Conservation (phyloP, 208 protist species). For the Acanthamoeba quina region DNA sequence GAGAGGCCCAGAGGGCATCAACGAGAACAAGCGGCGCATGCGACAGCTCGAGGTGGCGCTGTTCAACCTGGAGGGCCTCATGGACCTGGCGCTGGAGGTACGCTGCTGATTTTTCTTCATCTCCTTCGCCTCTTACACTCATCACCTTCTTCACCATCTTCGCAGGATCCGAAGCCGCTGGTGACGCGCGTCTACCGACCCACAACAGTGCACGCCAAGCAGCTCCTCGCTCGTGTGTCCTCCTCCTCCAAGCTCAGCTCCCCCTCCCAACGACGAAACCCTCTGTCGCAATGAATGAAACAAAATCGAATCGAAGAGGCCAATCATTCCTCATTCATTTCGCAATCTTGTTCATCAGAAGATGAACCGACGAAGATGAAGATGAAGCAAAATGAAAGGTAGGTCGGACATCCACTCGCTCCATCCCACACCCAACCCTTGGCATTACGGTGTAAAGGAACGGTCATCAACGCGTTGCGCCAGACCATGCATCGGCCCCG, state of each 20-base stretch:
- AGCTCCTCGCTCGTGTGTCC: slow-evolving; percentile 4
- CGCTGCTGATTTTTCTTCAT: not conserved
- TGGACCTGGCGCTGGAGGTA: slow-evolving; percentile 45
- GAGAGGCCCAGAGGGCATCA: not conserved
- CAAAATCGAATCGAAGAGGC: too few species aligned
- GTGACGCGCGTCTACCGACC: slow-evolving; percentile 1
- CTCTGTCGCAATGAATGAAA: too few species aligned
- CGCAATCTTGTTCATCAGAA: too few species aligned
- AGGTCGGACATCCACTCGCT: slow-evolving; percentile 72
- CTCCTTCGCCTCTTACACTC: not conserved
- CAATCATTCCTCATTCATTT: too few species aligned
- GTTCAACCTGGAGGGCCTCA: slow-evolving; percentile 56
- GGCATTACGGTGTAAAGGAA: slow-evolving; percentile 57
- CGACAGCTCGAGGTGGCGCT: slow-evolving; percentile 44
- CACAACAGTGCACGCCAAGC: not conserved
- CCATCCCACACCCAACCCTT: slow-evolving; percentile 71
- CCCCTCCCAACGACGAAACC: too few species aligned
- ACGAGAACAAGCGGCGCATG: slow-evolving; percentile 39
- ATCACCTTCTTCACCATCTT: not conserved
- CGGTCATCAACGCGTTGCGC: slow-evolving; percentile 70
- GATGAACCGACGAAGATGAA: not conserved
- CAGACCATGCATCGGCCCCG: slow-evolving; percentile 13
- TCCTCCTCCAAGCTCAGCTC: not conserved
- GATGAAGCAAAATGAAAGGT: not conserved
- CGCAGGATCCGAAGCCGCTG: not conserved